These are phyloP conservation scores for Botrytis tulipae DNA, from an alignment of 2,329 filamentous ascomycete species.

Conservation along the genomic window DNA sequence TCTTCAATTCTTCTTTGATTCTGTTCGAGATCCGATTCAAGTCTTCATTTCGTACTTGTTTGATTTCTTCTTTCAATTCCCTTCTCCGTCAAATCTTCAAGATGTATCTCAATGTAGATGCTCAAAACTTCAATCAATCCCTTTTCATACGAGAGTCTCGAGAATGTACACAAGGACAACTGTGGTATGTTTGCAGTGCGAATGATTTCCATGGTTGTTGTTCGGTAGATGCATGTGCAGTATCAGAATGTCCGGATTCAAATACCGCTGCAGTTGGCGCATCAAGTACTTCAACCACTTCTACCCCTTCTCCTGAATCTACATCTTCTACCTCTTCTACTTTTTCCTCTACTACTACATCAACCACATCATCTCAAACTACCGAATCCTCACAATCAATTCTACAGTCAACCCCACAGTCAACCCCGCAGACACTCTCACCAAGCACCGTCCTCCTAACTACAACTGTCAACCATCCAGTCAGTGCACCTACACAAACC, in stretches of 20 bases:
- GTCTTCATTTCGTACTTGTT: neutral
- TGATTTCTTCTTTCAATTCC: neutral
- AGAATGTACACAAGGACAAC: conserved; percentile 4
- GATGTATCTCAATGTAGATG: conserved; percentile 15
- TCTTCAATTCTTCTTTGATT: neutral
- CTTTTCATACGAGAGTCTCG: conserved; percentile 15
- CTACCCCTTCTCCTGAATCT: neutral
- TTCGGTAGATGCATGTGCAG: conserved; percentile 19
- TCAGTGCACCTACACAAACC: neutral
- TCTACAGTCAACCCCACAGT: conserved; percentile 2
- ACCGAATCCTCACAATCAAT: neutral
- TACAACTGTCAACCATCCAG: neutral
- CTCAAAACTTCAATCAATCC: neutral
- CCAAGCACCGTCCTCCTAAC: neutral
- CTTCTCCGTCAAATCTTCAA: neutral
- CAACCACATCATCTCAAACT: neutral
- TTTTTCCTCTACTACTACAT: neutral
- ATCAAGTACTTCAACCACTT: neutral
- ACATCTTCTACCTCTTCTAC: neutral
- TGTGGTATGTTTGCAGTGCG: conserved; percentile 13
- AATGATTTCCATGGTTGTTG: conserved; percentile 15
- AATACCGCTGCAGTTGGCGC: conserved; percentile 9
- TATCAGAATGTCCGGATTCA: conserved; percentile 14
- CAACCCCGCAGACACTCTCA: neutral
- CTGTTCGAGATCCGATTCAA: neutral